Evolutionary conservation across 352 stramenopile species (phyloP).

Genomic region (Globisporangium alternatum): DNA sequence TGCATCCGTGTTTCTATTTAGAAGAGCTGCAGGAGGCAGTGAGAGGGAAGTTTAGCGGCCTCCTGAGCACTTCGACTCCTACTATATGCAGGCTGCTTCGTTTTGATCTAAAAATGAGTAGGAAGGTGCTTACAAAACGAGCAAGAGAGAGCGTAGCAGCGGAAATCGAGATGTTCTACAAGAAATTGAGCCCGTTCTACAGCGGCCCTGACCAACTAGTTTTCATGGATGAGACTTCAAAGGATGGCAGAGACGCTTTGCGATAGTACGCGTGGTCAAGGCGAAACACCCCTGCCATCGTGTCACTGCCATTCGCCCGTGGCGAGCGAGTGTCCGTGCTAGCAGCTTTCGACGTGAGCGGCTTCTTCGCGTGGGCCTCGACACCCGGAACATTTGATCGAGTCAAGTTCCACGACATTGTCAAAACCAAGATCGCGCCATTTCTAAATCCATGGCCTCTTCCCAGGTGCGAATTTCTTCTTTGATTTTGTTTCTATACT

Average conservation of each 20-base stretch:
- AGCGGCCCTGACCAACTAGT: neutral
- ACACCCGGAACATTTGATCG: neutral
- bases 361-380: neutral
- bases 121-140: neutral
- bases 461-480: neutral
- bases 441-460: neutral
- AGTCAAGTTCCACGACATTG: neutral
- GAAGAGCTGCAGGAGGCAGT: neutral
- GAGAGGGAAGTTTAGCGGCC: neutral
- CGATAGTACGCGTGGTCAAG: neutral
- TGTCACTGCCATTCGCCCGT: neutral
- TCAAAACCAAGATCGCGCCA: neutral
- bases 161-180: slow-evolving; percentile 1
- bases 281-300: neutral
- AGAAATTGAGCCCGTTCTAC: neutral
- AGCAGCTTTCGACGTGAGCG: neutral
- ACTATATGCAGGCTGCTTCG: neutral
- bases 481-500: neutral
- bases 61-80: neutral
- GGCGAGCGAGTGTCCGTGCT: neutral
- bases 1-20: neutral
- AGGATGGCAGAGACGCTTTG: neutral
- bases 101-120: neutral
- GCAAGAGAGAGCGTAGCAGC: neutral
- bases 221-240: neutral